Base-by-base conservation (phyloP, 805 yeast genomes). In the Candida boidinii region DNA sequence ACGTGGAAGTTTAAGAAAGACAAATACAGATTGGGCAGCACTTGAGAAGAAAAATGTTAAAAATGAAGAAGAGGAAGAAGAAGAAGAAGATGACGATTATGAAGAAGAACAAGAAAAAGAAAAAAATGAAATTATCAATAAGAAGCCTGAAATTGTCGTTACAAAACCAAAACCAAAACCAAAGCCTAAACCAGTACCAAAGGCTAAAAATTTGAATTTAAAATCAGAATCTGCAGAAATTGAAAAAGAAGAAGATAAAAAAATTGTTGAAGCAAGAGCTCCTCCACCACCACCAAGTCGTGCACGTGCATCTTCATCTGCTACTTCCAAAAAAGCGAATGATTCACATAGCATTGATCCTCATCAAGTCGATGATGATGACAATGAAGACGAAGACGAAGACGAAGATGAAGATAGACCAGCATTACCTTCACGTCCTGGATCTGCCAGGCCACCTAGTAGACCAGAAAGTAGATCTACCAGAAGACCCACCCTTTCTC, bases 321-420 rank as follows among this genome's bases (percentile, higher is more conserved):
- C 19, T 5, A 30, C 21, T 16, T 11, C 31, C n/a, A 4, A 17
- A 29, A 14, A 7, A 14, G n/a, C n/a, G n/a, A n/a, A n/a, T n/a
- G n/a, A n/a, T n/a, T 16, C 11, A 23, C 21, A 10, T 22, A 22
- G 24, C 24, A 10, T n/a, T n/a, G 12, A n/a, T 10, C 27, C 27
- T 24, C 7, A 8, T 13, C 22, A 23, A n/a, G 17, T 18, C 13
- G 4, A n/a, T 24, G 6, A 37, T 40, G 8, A 23, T 2, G 26
- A n/a, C 11, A 14, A 21, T 14, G 26, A 17, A 8, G 25, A 23
- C n/a, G 37, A 36, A 13, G 26, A 29, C 7, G 37, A 43, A 29
- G 24, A 18, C 5, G 32, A 34, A n/a, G 49, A 44, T 18, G 54
- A 46, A 30, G 54, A 50, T 23, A 42, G 47, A 24, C 54, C 53